A percentile compares a stretch with the other conserved stretches of the same genome.
Evolutionary conservation across 2,329 filamentous ascomycete species (phyloP).

Genomic region (Parastagonospora nodorum): DNA sequence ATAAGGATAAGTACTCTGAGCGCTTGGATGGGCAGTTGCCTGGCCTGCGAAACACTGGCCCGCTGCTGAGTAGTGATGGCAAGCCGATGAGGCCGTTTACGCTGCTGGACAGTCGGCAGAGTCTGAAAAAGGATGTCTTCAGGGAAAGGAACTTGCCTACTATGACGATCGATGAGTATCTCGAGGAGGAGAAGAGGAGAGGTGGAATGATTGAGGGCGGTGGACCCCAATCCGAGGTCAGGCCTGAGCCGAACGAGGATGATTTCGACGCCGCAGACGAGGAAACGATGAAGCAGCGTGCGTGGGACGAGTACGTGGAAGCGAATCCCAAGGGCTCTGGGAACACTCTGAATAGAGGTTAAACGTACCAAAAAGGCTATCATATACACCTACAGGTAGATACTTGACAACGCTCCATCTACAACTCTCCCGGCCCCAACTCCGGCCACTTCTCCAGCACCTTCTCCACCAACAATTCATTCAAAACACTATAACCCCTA

Average conservation of each 20-base stretch:
- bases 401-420: background rate
- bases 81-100: constrained; percentile 92
- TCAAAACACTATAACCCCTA: constrained; percentile 38
- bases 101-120: constrained; percentile 75
- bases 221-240: constrained; percentile 72
- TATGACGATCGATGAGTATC: constrained; percentile 97
- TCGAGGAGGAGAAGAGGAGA: constrained; percentile 83
- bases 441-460: constrained; percentile 39
- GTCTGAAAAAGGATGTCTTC: constrained; percentile 81
- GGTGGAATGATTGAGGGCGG: constrained; percentile 93
- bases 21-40: constrained; percentile 67
- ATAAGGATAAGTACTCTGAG: constrained; percentile 67
- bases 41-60: constrained; percentile 61
- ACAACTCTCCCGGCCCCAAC: constrained; percentile 28
- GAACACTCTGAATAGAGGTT: constrained; percentile 82
- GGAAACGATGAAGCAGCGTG: constrained; percentile 89
- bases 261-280: constrained; percentile 84
- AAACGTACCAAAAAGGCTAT: background rate
- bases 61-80: constrained; percentile 76
- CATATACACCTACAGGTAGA: constrained; percentile 16
- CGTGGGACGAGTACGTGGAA: constrained; percentile 95
- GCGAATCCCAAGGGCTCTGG: constrained; percentile 83
- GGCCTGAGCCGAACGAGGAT: constrained; percentile 83
- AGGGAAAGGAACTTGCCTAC: constrained; percentile 92
- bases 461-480: constrained; percentile 23